Base-by-base conservation (phyloP, 1,284 basidiomycete species). In the Gastroboletus turbinatus region DNA sequence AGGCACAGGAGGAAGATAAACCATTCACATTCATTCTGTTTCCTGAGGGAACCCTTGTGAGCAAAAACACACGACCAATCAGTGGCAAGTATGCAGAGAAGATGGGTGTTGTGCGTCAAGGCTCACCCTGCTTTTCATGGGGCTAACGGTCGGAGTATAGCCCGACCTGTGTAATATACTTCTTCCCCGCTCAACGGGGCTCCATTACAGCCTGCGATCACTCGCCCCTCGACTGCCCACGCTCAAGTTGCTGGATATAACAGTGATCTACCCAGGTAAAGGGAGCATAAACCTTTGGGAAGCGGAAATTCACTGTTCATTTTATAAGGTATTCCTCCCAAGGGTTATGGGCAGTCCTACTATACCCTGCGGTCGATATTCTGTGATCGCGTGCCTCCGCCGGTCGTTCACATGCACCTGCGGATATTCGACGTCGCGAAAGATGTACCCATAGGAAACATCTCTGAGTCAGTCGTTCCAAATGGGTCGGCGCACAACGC, bases 331-430 rank as follows among this genome's bases (percentile, higher is more conserved):
- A 80, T 90, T 52, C 88, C 88, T 23, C 76, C 80, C 1, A 75
- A 78, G 67, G 83, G 81, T 30, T 92, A 90, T 65, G 93, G 92
- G 0, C 92, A 96, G 72, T 79, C 81, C 42, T 93, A 90, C 68
- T 96, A 94, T 72, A 95, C 94, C 35, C 75, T 98, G 25, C 85
- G 90, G 36, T 94, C 93, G 3, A 89, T 97, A 58, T 98, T 97
- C 74, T 82, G 90, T 62, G 82, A 88, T 60, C 82, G 90, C 16
- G 78, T 94, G 4, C 81, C 95, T 0, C 95, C 96, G 1, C 96
- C 96, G 0, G 76, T 80, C 1, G 82, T 98, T 19, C 91, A 96
- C 70, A 80, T 98, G 63, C 96, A 98, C 69, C 73, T 97, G 39
- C 84, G 90, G 36, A 76, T 88, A 59, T 89, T 93, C 68, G 77